Evolutionary conservation across 768 basidiomycete species (phyloP).

Genomic region (Cantharellus cinnabarinus): DNA sequence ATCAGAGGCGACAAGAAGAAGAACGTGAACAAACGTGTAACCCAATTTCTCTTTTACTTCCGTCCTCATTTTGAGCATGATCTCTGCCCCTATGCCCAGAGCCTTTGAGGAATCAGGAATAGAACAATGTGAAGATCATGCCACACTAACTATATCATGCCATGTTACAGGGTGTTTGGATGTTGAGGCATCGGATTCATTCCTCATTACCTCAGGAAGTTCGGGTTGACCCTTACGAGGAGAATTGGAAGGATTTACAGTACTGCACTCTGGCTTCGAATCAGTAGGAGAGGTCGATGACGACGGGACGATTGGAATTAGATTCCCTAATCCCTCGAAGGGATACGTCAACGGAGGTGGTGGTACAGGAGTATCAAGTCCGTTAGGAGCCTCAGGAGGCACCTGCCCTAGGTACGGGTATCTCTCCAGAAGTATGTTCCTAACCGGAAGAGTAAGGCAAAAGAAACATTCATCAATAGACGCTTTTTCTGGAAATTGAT

Average conservation of each 20-base stretch:
- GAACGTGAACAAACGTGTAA: conserved; percentile 84
- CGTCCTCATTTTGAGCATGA: conserved; percentile 56
- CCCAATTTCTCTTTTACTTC: conserved; percentile 52
- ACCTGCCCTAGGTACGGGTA: conserved; percentile 59
- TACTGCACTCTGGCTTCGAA: too few relatives aligned
- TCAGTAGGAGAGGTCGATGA: background rate
- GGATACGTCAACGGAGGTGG: conserved; percentile 27
- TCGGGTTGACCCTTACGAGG: background rate
- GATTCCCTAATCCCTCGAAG: conserved; percentile 40
- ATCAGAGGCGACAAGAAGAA: conserved; percentile 13
- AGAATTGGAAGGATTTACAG: background rate
- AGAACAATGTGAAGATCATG: background rate
- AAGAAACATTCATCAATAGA: conserved; percentile 89
- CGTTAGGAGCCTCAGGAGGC: conserved; percentile 46
- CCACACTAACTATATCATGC: conserved; percentile 36
- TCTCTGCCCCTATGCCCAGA: conserved; percentile 66
- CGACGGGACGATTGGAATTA: conserved; percentile 27
- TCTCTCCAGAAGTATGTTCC: conserved; percentile 45
- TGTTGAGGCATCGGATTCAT: conserved; percentile 2
- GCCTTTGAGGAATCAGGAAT: conserved; percentile 26
- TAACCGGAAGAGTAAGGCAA: conserved; percentile 70
- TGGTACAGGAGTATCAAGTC: conserved; percentile 59
- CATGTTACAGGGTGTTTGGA: conserved; percentile 29
- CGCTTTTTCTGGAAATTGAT: conserved; percentile 53
- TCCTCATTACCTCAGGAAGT: background rate